Conservation (phyloP, 176 grass and related monocot species). For the Carex kokanica region DNA sequence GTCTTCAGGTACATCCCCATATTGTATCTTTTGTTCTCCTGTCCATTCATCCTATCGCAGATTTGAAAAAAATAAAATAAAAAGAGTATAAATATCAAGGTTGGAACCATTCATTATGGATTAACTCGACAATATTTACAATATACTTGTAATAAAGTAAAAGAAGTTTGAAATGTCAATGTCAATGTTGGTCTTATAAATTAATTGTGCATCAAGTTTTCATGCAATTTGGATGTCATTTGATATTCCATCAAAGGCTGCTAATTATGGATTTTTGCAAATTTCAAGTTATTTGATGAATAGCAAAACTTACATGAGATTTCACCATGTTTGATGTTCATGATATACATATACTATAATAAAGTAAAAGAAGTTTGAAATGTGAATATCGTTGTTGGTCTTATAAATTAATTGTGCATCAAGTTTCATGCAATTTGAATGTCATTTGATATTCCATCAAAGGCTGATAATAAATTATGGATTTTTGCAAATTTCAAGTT, state of each 20-base stretch:
- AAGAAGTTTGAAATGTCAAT: neutral
- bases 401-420: neutral
- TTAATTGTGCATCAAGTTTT: neutral
- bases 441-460: neutral
- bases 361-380: neutral
- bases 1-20: constrained; percentile 80
- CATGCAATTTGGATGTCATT: neutral
- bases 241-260: neutral
- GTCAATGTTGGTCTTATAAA: neutral
- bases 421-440: neutral
- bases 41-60: constrained; percentile 86
- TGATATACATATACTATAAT: neutral
- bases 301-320: neutral
- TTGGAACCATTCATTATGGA: neutral
- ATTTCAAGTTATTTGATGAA: neutral
- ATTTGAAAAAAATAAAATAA: neutral
- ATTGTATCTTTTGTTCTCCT: constrained; percentile 87
- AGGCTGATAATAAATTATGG: neutral
- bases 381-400: neutral
- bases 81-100: neutral
- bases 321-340: neutral
- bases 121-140: constrained; percentile 2
- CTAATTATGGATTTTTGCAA: neutral
- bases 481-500: neutral
- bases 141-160: neutral